Evolutionary conservation across 2,329 filamentous ascomycete genomes (phyloP).

Genomic region (Cladosporium cucumerinum): DNA sequence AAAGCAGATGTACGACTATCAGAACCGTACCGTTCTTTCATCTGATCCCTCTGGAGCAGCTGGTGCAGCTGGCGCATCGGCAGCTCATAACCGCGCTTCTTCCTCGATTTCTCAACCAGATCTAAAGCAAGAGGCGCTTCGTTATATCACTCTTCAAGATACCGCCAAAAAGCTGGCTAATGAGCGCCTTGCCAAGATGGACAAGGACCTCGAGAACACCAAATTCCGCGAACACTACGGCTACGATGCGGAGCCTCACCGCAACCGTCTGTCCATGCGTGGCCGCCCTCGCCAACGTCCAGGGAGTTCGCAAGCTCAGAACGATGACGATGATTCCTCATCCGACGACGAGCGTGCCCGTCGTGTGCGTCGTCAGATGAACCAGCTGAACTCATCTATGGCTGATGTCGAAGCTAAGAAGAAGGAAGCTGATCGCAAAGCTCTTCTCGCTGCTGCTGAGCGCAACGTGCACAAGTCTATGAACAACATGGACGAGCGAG

Average conservation of each 20-base stretch:
- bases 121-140: slow-evolving; percentile 52
- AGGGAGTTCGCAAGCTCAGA: slow-evolving; percentile 57
- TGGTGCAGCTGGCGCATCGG: slow-evolving; percentile 24
- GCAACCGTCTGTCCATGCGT: slow-evolving; percentile 50
- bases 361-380: slow-evolving; percentile 75
- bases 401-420: slow-evolving; percentile 70
- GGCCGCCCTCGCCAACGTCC: slow-evolving; percentile 59
- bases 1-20: slow-evolving; percentile 75
- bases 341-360: slow-evolving; percentile 66
- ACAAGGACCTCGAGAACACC: slow-evolving; percentile 61
- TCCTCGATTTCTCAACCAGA: slow-evolving; percentile 40
- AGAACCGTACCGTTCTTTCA: slow-evolving; percentile 35
- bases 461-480: slow-evolving; percentile 79
- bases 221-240: slow-evolving; percentile 77
- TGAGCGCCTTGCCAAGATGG: slow-evolving; percentile 75
- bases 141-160: slow-evolving; percentile 69
- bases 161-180: slow-evolving; percentile 82
- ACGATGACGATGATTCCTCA: slow-evolving; percentile 33
- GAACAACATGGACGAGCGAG: slow-evolving; percentile 75
- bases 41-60: slow-evolving; percentile 22
- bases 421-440: slow-evolving; percentile 69
- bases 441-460: slow-evolving; percentile 73
- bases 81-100: slow-evolving; percentile 32
- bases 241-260: slow-evolving; percentile 48
- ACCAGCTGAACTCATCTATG: slow-evolving; percentile 66